Evolutionary conservation across 1,139 yeast genomes (phyloP).

Genomic region (Sugiyamaella castrensis): DNA sequence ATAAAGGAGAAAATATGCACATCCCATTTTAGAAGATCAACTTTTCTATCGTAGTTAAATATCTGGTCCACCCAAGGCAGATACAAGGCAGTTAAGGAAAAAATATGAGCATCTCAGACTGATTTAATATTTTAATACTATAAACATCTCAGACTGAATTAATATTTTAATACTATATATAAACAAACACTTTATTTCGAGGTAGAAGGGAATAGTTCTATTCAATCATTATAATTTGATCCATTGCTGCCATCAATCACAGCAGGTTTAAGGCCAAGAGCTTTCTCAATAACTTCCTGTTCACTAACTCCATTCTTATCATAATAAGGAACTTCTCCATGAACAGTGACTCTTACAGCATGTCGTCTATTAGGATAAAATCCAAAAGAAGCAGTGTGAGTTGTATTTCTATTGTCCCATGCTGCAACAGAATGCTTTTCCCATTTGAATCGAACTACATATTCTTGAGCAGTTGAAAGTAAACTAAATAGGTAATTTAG

Average conservation of each 20-base stretch:
- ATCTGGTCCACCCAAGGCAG: too few relatives aligned
- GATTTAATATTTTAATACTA: too few relatives aligned
- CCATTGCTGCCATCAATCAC: conserved; percentile 30
- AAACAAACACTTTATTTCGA: too few relatives aligned
- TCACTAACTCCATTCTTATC: conserved; percentile 31
- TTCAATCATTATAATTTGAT: conserved; percentile 33
- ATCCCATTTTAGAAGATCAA: too few relatives aligned
- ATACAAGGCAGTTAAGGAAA: too few relatives aligned
- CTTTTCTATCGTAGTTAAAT: too few relatives aligned
- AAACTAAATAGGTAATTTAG: conserved; percentile 52
- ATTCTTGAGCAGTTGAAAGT: conserved; percentile 51
- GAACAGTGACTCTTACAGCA: conserved; percentile 65
- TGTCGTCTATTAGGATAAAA: conserved; percentile 51
- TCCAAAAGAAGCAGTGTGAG: conserved; percentile 53
- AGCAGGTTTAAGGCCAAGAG: conserved; percentile 21
- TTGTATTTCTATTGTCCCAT: conserved; percentile 70
- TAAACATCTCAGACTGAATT: too few relatives aligned
- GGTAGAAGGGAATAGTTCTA: background rate
- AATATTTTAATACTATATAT: too few relatives aligned
- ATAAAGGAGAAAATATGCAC: too few relatives aligned
- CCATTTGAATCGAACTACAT: conserved; percentile 58
- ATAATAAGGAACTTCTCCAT: conserved; percentile 46
- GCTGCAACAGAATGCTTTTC: conserved; percentile 59
- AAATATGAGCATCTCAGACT: too few relatives aligned
- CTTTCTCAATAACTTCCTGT: conserved; percentile 28